phyloP scores from a whole-genome alignment of 805 yeast genomes.

The Zygosaccharomyces siamensis region DNA sequence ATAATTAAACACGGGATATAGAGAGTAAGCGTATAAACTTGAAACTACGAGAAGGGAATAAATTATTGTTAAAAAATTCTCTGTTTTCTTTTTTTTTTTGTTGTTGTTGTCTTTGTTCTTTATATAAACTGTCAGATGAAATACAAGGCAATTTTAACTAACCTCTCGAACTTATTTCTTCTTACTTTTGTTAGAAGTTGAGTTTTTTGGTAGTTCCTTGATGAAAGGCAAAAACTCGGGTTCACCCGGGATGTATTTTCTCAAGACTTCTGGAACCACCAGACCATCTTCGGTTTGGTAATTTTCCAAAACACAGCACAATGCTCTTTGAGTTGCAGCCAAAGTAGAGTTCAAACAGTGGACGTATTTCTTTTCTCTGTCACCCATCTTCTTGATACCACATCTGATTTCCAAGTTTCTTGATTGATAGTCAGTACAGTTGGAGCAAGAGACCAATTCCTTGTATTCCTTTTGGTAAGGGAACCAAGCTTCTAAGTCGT shows the following conservation, averaged over 20 bases:
- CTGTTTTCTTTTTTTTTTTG: not conserved
- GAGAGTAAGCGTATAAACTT: not conserved
- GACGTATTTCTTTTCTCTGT: constrained; percentile 93
- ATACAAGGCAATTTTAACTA: not conserved
- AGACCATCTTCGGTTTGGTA: constrained; percentile 97
- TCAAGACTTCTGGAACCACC: constrained; percentile 87
- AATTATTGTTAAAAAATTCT: not conserved
- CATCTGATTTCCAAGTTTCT: constrained; percentile 98
- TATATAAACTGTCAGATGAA: not conserved
- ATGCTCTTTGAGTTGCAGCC: constrained; percentile 96
- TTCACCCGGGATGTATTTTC: constrained; percentile 96
- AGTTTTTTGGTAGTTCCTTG: constrained; percentile 90
- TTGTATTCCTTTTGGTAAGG: constrained; percentile 98
- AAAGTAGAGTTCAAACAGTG: constrained; percentile 97
- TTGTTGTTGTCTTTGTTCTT: not conserved
- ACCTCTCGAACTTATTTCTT: constrained; percentile 21
- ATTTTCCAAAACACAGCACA: constrained; percentile 95
- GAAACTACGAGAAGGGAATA: not conserved
- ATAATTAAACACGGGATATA: constrained; percentile 2
- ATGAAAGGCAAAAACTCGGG: constrained; percentile 92
- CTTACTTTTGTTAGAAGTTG: constrained; percentile 69
- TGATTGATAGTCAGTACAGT: constrained; percentile 99
- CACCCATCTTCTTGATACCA: constrained; percentile 93
- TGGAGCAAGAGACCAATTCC: constrained; percentile 96
- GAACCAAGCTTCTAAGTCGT: constrained; percentile 99